phyloP scores from a whole-genome alignment of 495 filamentous ascomycete genomes.

The Apiosordaria backusii region DNA sequence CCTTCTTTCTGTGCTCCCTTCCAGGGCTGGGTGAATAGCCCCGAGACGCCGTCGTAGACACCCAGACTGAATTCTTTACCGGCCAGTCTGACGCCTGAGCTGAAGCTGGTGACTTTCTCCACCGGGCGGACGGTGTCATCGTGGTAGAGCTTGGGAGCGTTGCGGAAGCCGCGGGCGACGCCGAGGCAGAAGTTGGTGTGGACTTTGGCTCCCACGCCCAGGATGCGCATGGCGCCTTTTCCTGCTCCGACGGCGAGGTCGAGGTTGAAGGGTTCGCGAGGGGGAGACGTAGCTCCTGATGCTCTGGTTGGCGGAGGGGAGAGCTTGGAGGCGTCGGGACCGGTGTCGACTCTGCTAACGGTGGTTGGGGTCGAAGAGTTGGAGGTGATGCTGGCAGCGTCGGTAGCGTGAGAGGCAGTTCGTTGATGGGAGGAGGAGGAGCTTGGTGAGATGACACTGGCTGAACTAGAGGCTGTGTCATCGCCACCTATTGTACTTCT shows the following conservation, averaged over 20 bases:
- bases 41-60: slow-evolving; percentile 67
- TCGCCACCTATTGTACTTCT: neutral
- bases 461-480: neutral
- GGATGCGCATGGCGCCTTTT: slow-evolving; percentile 63
- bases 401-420: neutral
- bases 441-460: neutral
- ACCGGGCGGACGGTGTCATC: slow-evolving; percentile 66
- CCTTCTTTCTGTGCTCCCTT: slow-evolving; percentile 67
- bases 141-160: slow-evolving; percentile 74
- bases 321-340: slow-evolving; percentile 13
- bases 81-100: slow-evolving; percentile 62
- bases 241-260: slow-evolving; percentile 58
- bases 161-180: slow-evolving; percentile 80
- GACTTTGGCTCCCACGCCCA: slow-evolving; percentile 65
- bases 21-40: slow-evolving; percentile 66
- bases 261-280: slow-evolving; percentile 33
- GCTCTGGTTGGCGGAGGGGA: neutral
- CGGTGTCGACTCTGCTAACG: neutral
- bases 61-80: slow-evolving; percentile 66
- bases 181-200: slow-evolving; percentile 78
- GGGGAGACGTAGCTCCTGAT: slow-evolving; percentile 1
- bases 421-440: neutral
- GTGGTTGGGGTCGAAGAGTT: neutral
- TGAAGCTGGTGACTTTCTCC: slow-evolving; percentile 67
- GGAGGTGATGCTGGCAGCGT: neutral